Evolutionary conservation across 2,329 filamentous ascomycete species (phyloP).

Genomic region (Penicillium sp.): DNA sequence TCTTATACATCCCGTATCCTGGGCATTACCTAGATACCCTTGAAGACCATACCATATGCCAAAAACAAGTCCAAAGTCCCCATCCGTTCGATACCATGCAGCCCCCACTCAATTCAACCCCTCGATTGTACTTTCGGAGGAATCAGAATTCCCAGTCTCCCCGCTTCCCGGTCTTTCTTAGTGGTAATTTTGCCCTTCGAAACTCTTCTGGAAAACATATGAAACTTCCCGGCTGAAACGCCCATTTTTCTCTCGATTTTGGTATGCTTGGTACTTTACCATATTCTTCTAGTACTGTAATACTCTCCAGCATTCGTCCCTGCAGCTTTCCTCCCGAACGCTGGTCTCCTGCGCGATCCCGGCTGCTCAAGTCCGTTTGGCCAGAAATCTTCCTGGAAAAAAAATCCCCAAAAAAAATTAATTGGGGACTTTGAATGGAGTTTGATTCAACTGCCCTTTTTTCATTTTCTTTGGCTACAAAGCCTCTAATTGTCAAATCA

Average conservation of each 20-base stretch:
- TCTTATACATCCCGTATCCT: neutral
- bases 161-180: slow-evolving; percentile 9
- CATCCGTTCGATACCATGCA: slow-evolving; percentile 4
- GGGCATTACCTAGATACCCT: neutral
- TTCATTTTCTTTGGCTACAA: slow-evolving; percentile 18
- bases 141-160: slow-evolving; percentile 5
- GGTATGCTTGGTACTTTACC: slow-evolving; percentile 7
- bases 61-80: neutral
- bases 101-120: slow-evolving; percentile 6
- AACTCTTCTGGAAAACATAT: slow-evolving; percentile 20
- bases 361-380: slow-evolving; percentile 18
- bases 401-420: neutral
- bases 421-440: slow-evolving; percentile 13
- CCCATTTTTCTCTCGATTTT: neutral
- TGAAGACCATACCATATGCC: neutral
- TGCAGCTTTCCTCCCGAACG: slow-evolving; percentile 27
- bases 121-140: slow-evolving; percentile 10
- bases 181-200: slow-evolving; percentile 15
- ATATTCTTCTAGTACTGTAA: slow-evolving; percentile 11
- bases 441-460: slow-evolving; percentile 14
- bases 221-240: slow-evolving; percentile 14
- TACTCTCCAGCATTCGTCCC: slow-evolving; percentile 21
- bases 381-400: slow-evolving; percentile 14
- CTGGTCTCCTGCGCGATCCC: slow-evolving; percentile 20
- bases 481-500: slow-evolving; percentile 9